A percentile compares a stretch with the other conserved stretches of the same genome.
These are phyloP conservation scores for Microcos paniculata DNA, from an alignment of 345 rosid species.

Conservation along the genomic window DNA sequence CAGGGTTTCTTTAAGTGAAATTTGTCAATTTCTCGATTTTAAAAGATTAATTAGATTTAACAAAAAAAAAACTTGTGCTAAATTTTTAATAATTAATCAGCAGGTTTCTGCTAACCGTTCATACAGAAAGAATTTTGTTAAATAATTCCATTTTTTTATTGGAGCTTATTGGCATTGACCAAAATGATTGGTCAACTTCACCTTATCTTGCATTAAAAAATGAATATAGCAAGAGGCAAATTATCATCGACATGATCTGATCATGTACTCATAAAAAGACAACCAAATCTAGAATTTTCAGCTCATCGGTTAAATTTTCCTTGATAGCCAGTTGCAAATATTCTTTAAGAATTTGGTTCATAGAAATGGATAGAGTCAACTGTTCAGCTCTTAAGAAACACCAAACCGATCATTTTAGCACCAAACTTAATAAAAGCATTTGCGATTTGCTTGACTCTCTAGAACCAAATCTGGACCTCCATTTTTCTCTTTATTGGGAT, in stretches of 20 bases:
- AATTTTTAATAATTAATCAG: no score
- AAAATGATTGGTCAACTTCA: constrained; percentile 19
- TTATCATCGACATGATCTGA: background rate
- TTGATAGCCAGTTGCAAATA: background rate
- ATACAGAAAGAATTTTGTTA: background rate
- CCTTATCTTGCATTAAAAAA: constrained; percentile 10
- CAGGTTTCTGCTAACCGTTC: background rate
- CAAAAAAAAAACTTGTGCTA: no score
- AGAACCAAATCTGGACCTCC: no score
- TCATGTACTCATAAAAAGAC: background rate
- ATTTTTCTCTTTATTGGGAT: no score
- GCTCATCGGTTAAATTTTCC: background rate
- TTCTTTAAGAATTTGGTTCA: background rate
- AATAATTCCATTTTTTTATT: background rate
- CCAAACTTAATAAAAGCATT: no score
- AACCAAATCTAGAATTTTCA: background rate
- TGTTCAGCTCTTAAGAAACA: background rate
- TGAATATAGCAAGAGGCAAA: background rate
- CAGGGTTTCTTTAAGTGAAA: no score
- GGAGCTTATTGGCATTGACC: constrained; percentile 23
- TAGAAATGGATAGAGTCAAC: constrained; percentile 6
- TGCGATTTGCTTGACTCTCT: no score
- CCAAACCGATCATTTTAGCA: no score
- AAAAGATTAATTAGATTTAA: no score
- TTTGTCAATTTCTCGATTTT: no score